phyloP scores from a whole-genome alignment of 1,284 basidiomycete species.

The Microbotryum violaceum region DNA sequence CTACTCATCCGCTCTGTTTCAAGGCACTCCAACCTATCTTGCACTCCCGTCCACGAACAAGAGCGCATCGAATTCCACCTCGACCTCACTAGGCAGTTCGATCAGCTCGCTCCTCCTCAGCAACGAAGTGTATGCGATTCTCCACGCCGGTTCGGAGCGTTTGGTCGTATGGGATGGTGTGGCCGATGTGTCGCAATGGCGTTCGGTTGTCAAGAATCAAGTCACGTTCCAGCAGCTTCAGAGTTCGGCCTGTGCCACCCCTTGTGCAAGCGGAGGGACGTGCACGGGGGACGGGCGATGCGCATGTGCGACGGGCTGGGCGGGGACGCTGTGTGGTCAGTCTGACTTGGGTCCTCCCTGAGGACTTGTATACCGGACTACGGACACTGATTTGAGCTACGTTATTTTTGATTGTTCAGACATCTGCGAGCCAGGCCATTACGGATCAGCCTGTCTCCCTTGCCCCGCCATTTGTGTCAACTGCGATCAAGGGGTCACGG shows the following conservation, averaged over 20 bases:
- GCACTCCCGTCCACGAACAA: conserved; percentile 17
- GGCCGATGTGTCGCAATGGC: conserved; percentile 23
- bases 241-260: conserved; percentile 32
- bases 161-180: conserved; percentile 30
- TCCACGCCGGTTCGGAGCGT: conserved; percentile 4
- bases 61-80: conserved; percentile 1
- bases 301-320: conserved; percentile 61
- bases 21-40: conserved; percentile 13
- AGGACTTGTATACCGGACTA: too few species aligned
- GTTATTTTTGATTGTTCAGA: conserved; percentile 41
- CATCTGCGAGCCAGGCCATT: conserved; percentile 60
- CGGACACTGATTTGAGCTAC: not conserved
- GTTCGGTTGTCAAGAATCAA: conserved; percentile 7
- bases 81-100: not conserved
- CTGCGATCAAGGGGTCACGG: conserved; percentile 68
- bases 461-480: conserved; percentile 57
- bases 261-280: conserved; percentile 60
- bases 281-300: conserved; percentile 63
- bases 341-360: not conserved
- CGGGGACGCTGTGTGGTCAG: conserved; percentile 56
- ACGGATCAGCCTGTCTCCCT: conserved; percentile 57
- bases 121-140: conserved; percentile 14
- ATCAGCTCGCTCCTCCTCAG: conserved; percentile 20
- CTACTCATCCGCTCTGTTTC: conserved; percentile 26
- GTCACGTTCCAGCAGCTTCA: conserved; percentile 16